Evolutionary conservation across 192 early-diverging fungal species (phyloP).

Genomic region (Dissophora ornata): DNA sequence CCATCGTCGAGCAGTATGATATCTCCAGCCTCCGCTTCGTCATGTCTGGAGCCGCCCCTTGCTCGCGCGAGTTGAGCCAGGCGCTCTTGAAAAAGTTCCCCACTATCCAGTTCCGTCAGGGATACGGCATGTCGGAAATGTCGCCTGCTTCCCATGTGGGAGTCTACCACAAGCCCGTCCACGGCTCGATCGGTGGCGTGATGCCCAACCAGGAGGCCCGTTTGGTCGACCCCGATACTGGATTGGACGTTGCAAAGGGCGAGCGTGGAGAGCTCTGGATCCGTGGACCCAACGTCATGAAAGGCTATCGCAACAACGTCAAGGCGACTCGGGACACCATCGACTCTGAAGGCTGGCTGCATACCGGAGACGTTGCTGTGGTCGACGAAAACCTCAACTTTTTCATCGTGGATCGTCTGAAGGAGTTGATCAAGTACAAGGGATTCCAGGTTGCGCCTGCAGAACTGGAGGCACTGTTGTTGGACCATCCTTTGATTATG

Average conservation of each 20-base stretch:
- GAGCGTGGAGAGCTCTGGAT: slow-evolving; percentile 87
- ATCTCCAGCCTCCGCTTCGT: slow-evolving; percentile 62
- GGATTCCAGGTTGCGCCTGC: slow-evolving; percentile 86
- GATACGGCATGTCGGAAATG: slow-evolving; percentile 80
- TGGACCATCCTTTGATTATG: slow-evolving; percentile 75
- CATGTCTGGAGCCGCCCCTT: slow-evolving; percentile 76
- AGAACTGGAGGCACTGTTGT: slow-evolving; percentile 82
- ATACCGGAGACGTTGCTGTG: slow-evolving; percentile 85
- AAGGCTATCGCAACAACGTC: slow-evolving; percentile 85
- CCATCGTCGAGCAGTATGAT: slow-evolving; percentile 71
- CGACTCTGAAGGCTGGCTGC: slow-evolving; percentile 80
- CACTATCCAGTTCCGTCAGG: slow-evolving; percentile 61
- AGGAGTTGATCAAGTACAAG: slow-evolving; percentile 96
- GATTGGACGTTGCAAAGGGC: slow-evolving; percentile 51
- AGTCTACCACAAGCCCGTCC: slow-evolving; percentile 32
- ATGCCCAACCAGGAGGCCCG: slow-evolving; percentile 79
- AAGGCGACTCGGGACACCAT: slow-evolving; percentile 79
- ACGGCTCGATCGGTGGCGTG: slow-evolving; percentile 77
- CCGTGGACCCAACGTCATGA: slow-evolving; percentile 91
- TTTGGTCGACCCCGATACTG: slow-evolving; percentile 76
- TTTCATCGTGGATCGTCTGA: slow-evolving; percentile 80
- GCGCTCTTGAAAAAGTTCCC: slow-evolving; percentile 47
- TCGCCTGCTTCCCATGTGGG: slow-evolving; percentile 62
- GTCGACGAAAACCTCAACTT: slow-evolving; percentile 73
- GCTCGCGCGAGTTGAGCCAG: slow-evolving; percentile 59